Evolutionary conservation across 225 moss, liverwort and hornwort species (phyloP).

Genomic region (Takakia lepidozioides): DNA sequence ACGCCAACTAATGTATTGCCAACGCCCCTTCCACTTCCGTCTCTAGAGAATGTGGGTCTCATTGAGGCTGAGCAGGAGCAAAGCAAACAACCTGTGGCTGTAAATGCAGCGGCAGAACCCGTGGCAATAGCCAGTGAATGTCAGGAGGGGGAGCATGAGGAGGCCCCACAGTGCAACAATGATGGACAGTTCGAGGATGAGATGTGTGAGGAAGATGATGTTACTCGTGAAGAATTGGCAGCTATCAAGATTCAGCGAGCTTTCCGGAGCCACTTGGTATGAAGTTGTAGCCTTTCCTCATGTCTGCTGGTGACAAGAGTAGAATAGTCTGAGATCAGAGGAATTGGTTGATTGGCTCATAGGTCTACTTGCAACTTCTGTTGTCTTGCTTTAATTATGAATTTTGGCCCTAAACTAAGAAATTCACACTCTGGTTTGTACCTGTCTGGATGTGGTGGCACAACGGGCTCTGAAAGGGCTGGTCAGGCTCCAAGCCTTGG

Average conservation of each 20-base stretch:
- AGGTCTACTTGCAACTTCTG: too few species aligned
- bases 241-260: slow-evolving; percentile 56
- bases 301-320: too few species aligned
- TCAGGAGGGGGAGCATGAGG: slow-evolving; percentile 8
- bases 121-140: slow-evolving; percentile 15
- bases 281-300: background rate
- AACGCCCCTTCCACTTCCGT: slow-evolving; percentile 51
- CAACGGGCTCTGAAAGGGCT: slow-evolving; percentile 48
- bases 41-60: slow-evolving; percentile 27
- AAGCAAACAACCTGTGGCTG: slow-evolving; percentile 27
- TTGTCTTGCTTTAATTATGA: too few species aligned
- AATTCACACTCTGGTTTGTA: too few species aligned
- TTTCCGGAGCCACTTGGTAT: slow-evolving; percentile 52
- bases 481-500: slow-evolving; percentile 51
- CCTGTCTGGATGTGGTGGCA: too few species aligned
- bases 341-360: too few species aligned
- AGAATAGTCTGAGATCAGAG: too few species aligned
- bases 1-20: too few species aligned
- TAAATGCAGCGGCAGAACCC: slow-evolving; percentile 20
- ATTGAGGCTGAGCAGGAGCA: slow-evolving; percentile 43
- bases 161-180: slow-evolving; percentile 9
- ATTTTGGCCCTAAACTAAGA: too few species aligned
- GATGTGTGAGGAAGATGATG: slow-evolving; percentile 27
- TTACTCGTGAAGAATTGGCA: slow-evolving; percentile 35
- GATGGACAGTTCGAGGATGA: slow-evolving; percentile 13